Percentiles rank a stretch among this genome's conserved stretches.
phyloP scores from a whole-genome alignment of 306 rosid species.

The Castanea mollissima region DNA sequence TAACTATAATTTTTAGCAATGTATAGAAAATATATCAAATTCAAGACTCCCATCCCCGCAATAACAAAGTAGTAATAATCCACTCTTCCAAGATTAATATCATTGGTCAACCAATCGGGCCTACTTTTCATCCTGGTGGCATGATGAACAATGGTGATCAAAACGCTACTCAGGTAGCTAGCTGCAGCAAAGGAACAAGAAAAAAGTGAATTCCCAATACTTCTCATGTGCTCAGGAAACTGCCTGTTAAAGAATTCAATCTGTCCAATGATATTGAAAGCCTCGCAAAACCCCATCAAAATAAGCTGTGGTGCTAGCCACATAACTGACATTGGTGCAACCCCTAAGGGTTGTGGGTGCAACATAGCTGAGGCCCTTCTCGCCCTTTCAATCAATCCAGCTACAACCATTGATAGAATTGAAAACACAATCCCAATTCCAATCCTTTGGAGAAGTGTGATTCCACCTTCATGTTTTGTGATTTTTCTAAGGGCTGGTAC shows the following conservation, averaged over 20 bases:
- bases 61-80: conserved; percentile 67
- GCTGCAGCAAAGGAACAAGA: conserved; percentile 54
- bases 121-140: conserved; percentile 18
- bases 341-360: conserved; percentile 27
- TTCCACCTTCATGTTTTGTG: conserved; percentile 56
- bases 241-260: conserved; percentile 64
- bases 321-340: conserved; percentile 43
- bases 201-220: conserved; percentile 60
- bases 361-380: conserved; percentile 42
- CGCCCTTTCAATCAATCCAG: conserved; percentile 51
- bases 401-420: conserved; percentile 49
- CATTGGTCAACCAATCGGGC: conserved; percentile 65
- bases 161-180: conserved; percentile 46
- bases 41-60: conserved; percentile 45
- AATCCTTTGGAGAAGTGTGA: conserved; percentile 54
- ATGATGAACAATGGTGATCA: conserved; percentile 45
- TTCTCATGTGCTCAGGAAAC: conserved; percentile 69
- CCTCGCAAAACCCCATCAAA: conserved; percentile 63
- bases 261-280: conserved; percentile 52
- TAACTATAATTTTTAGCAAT: conserved; percentile 51
- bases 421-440: conserved; percentile 65
- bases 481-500: conserved; percentile 46
- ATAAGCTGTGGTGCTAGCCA: conserved; percentile 63
- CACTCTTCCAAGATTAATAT: conserved; percentile 60
- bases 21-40: conserved; percentile 49